A percentile compares a stretch with the other conserved stretches of the same genome.
Conservation (phyloP, 176 grass and related monocot genomes). For the Poa annua region DNA sequence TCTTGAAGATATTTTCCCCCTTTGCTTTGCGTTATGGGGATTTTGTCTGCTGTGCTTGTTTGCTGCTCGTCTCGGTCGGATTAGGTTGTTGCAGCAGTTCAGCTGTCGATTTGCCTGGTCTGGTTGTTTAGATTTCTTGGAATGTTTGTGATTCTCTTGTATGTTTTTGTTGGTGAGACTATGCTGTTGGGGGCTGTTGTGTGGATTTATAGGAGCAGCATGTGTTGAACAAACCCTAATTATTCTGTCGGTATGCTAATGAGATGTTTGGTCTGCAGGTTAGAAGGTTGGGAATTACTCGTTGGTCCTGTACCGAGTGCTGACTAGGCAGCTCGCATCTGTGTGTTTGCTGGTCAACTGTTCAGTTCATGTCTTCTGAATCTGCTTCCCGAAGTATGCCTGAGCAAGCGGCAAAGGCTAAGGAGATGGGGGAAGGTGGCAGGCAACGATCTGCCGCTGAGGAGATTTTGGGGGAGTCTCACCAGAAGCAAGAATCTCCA, state of each 20-base stretch:
- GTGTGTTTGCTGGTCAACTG: slow-evolving; percentile 14
- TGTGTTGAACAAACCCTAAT: slow-evolving; percentile 14
- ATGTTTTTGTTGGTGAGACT: background rate
- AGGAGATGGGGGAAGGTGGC: slow-evolving; percentile 41
- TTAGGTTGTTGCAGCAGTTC: background rate
- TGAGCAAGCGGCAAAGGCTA: slow-evolving; percentile 22
- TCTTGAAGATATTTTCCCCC: background rate
- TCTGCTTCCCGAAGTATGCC: slow-evolving; percentile 29
- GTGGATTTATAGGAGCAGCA: background rate
- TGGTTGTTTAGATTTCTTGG: background rate
- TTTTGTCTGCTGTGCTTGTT: background rate
- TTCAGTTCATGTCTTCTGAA: slow-evolving; percentile 41
- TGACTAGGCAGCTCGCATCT: background rate
- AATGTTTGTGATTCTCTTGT: background rate
- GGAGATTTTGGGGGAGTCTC: slow-evolving; percentile 31
- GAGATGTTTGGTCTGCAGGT: slow-evolving; percentile 38
- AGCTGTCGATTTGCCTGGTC: background rate
- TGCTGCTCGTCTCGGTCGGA: background rate
- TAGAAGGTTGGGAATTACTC: slow-evolving; percentile 8
- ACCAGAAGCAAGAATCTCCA: slow-evolving; percentile 42
- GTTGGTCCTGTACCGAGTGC: background rate
- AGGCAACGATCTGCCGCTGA: slow-evolving; percentile 27
- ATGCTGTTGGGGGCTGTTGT: background rate
- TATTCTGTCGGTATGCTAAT: slow-evolving; percentile 35
- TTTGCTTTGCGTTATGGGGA: background rate